A percentile compares a stretch with the other conserved stretches of the same genome.
These are phyloP conservation scores for Litsea cubeba DNA, from an alignment of 164 flowering plant genomes.

Conservation along the genomic window DNA sequence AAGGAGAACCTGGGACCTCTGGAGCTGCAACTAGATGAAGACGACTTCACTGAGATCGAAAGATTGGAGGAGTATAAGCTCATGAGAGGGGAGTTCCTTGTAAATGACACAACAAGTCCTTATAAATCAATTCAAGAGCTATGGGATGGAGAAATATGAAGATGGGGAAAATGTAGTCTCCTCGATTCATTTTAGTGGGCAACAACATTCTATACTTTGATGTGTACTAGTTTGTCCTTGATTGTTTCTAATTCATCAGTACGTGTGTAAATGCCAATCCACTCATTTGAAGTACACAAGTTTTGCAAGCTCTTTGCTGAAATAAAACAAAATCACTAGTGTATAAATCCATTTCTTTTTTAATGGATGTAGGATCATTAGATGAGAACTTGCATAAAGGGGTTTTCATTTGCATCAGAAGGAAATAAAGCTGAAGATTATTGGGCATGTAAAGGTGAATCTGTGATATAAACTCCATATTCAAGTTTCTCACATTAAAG, in stretches of 20 bases:
- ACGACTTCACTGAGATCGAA: slow-evolving; percentile 47
- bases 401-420: no score
- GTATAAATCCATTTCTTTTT: neutral
- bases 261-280: neutral
- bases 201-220: neutral
- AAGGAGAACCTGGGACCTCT: slow-evolving; percentile 58
- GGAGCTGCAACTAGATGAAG: slow-evolving; percentile 42
- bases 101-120: slow-evolving; percentile 63
- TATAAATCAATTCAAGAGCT: slow-evolving; percentile 57
- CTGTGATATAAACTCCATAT: no score
- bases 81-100: slow-evolving; percentile 61
- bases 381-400: neutral
- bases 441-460: no score
- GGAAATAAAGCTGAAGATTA: no score
- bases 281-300: neutral
- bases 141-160: slow-evolving; percentile 69
- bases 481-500: no score
- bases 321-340: neutral
- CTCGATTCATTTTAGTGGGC: neutral
- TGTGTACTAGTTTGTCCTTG: neutral
- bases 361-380: neutral
- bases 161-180: neutral
- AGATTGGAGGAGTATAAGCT: slow-evolving; percentile 60
- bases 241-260: neutral
- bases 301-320: neutral